Percentiles rank a stretch among this genome's conserved stretches.
Conservation (phyloP, 164 flowering plant genomes). For the Malania oleifera region DNA sequence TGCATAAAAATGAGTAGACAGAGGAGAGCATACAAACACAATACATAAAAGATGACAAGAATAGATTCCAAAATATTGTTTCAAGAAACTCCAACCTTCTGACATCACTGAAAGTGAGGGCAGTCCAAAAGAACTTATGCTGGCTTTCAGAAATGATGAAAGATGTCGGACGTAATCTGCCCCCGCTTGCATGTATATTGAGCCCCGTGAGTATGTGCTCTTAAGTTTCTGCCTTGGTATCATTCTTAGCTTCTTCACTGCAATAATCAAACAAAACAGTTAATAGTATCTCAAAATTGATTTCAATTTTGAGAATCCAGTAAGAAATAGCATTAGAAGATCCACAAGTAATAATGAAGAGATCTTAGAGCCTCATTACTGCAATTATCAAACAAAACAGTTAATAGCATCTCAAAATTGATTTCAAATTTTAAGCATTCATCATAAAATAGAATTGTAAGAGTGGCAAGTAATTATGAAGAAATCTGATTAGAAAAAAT, state of each 20-base stretch:
- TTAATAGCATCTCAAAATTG: no score
- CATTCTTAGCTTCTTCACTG: constrained; percentile 73
- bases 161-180: constrained; percentile 66
- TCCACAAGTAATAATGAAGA: no score
- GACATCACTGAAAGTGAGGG: constrained; percentile 36
- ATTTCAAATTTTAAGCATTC: no score
- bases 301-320: not conserved
- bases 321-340: no score
- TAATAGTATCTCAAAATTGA: not conserved
- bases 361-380: no score
- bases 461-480: no score
- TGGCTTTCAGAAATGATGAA: constrained; percentile 64
- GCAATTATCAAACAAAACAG: no score
- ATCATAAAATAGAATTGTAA: no score
- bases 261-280: constrained; percentile 11
- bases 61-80: not conserved
- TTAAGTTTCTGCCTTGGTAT: constrained; percentile 71
- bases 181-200: constrained; percentile 63
- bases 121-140: constrained; percentile 51
- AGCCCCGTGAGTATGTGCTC: constrained; percentile 58
- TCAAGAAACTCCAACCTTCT: constrained; percentile 55
- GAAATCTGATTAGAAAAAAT: no score
- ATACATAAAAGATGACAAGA: no score
- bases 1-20: no score
- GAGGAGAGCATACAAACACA: no score